Conservation (phyloP, 331 rosid species). For the Stylosanthes scabra region DNA sequence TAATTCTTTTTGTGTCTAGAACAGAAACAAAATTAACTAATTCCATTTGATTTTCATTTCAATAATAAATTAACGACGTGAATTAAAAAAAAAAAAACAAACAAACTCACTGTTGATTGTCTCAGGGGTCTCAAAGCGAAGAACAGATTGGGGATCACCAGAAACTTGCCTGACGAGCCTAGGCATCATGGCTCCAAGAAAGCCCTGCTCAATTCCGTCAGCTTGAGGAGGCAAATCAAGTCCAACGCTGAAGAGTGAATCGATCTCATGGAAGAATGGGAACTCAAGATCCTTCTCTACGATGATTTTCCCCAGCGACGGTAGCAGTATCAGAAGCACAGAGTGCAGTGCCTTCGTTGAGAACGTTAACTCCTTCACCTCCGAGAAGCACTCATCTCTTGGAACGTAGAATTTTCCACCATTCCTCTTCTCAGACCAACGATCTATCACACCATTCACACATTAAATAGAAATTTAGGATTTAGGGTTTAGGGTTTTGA, state of each 20-base stretch:
- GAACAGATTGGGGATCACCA: conserved; percentile 37
- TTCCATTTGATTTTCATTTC: too few relatives aligned
- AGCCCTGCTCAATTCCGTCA: conserved; percentile 34
- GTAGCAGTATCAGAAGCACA: conserved; percentile 60
- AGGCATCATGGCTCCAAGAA: conserved; percentile 57
- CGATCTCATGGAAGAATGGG: conserved; percentile 64
- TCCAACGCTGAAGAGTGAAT: conserved; percentile 63
- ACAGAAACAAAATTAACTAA: too few relatives aligned
- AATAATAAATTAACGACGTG: too few relatives aligned
- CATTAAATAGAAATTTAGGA: too few relatives aligned
- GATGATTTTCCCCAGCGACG: conserved; percentile 49
- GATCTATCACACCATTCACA: conserved; percentile 43
- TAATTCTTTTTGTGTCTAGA: too few relatives aligned
- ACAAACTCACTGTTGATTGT: conserved; percentile 53
- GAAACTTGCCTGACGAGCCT: conserved; percentile 50
- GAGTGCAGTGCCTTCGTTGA: conserved; percentile 59
- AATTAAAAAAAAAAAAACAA: too few relatives aligned
- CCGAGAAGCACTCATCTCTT: conserved; percentile 86
- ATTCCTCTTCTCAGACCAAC: conserved; percentile 45
- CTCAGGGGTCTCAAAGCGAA: conserved; percentile 69
- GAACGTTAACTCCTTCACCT: conserved; percentile 65
- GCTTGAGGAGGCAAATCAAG: conserved; percentile 49
- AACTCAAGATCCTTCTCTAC: conserved; percentile 47
- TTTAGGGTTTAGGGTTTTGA: too few relatives aligned
- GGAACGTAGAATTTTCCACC: conserved; percentile 60